Evolutionary conservation across 768 basidiomycete species (phyloP).

Genomic region (Clathrus columnatus): DNA sequence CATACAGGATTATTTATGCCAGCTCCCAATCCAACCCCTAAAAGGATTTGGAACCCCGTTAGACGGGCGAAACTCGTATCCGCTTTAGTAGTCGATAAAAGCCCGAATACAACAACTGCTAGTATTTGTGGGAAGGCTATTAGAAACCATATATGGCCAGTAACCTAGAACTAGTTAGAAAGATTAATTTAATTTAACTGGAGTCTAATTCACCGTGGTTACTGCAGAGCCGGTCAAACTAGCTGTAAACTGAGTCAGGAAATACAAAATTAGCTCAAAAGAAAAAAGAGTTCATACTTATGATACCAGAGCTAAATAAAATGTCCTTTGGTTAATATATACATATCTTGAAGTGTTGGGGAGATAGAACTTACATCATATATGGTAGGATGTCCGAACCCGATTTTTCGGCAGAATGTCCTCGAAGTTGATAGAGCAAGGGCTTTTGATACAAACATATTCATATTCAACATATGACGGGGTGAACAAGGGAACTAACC

Average conservation of each 20-base stretch:
- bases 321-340: slow-evolving; percentile 7
- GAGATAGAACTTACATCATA: slow-evolving; percentile 23
- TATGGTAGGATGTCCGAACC: slow-evolving; percentile 34
- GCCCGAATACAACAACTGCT: slow-evolving; percentile 25
- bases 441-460: slow-evolving; percentile 13
- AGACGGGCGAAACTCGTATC: slow-evolving; percentile 18
- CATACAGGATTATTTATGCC: slow-evolving; percentile 23
- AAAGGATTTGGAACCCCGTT: slow-evolving; percentile 30
- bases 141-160: slow-evolving; percentile 27
- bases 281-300: not conserved
- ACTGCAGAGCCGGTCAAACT: slow-evolving; percentile 20
- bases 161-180: slow-evolving; percentile 7
- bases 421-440: slow-evolving; percentile 25
- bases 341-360: not conserved
- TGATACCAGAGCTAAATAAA: not conserved
- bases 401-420: slow-evolving; percentile 26
- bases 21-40: slow-evolving; percentile 31
- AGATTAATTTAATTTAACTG: no score
- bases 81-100: slow-evolving; percentile 26
- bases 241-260: not conserved
- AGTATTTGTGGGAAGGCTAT: slow-evolving; percentile 24
- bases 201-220: slow-evolving; percentile 22
- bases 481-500: not conserved
- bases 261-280: not conserved
- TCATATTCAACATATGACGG: not conserved